Evolutionary conservation across 148 eudicot species (phyloP).

Genomic region (Fagopyrum homotropicum): DNA sequence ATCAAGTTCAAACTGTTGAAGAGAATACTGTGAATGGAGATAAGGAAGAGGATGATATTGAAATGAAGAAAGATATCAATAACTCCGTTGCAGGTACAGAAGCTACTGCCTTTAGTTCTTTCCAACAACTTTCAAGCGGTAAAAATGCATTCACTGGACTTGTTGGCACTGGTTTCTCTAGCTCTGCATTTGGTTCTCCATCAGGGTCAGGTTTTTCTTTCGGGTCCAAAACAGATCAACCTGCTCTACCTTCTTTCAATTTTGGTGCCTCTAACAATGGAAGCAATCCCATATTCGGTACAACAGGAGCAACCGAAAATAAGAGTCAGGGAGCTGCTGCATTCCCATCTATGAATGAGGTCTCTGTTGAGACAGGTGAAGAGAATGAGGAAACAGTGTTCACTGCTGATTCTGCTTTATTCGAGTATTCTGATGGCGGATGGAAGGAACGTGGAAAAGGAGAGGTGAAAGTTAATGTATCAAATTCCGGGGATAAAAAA

Average conservation of each 20-base stretch:
- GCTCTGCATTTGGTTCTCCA: constrained; percentile 51
- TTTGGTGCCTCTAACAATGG: constrained; percentile 49
- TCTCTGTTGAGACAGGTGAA: constrained; percentile 82
- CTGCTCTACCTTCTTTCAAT: constrained; percentile 38
- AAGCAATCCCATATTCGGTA: constrained; percentile 49
- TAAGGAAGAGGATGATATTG: constrained; percentile 28
- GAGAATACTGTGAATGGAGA: constrained; percentile 19
- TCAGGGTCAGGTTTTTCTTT: constrained; percentile 12
- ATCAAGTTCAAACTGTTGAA: constrained; percentile 13
- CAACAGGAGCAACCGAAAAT: constrained; percentile 35
- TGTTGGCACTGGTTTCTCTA: constrained; percentile 76
- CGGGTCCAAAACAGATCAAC: constrained; percentile 12
- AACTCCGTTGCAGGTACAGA: constrained; percentile 23
- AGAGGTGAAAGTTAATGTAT: constrained; percentile 70
- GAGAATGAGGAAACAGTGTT: constrained; percentile 80
- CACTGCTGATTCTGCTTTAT: constrained; percentile 71
- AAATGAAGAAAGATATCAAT: not conserved
- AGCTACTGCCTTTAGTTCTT: constrained; percentile 53
- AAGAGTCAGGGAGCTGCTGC: constrained; percentile 45
- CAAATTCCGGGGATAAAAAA: constrained; percentile 44
- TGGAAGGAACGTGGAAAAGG: constrained; percentile 99
- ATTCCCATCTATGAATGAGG: constrained; percentile 54
- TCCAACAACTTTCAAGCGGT: constrained; percentile 80
- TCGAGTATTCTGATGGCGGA: constrained; percentile 72
- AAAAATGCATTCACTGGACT: constrained; percentile 93